Conservation (phyloP, 768 basidiomycete species). For the Russula sp. region DNA sequence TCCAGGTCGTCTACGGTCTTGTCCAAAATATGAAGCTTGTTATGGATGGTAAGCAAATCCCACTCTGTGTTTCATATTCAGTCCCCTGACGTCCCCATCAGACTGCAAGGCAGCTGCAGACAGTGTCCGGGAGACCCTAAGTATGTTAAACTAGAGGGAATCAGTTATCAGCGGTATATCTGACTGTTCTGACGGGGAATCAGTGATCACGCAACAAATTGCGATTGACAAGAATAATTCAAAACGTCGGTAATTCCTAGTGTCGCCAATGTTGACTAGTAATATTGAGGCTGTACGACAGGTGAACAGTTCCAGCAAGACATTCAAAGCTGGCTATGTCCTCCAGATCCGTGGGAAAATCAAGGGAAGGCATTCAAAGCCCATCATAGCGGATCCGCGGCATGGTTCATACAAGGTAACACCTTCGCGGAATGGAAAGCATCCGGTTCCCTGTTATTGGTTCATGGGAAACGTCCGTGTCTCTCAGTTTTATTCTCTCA, state of each 20-base stretch:
- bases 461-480: neutral
- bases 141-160: neutral
- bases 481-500: neutral
- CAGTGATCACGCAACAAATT: neutral
- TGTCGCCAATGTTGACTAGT: neutral
- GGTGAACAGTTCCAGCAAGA: neutral
- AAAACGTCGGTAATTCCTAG: neutral
- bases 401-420: neutral
- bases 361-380: neutral
- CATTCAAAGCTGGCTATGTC: neutral
- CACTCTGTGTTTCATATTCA: neutral
- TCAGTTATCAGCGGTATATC: neutral
- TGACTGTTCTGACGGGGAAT: neutral
- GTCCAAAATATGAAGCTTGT: neutral
- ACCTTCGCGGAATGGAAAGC: neutral
- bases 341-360: neutral
- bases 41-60: neutral
- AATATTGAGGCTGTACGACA: neutral
- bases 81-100: neutral
- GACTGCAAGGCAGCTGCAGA: neutral
- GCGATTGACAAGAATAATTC: neutral
- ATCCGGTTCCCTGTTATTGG: neutral
- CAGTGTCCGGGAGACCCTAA: neutral
- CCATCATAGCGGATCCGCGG: neutral
- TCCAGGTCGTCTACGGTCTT: neutral